Percentiles rank a stretch among this genome's conserved stretches.
phyloP scores from a whole-genome alignment of 164 flowering plant species.

The Vitis riparia region DNA sequence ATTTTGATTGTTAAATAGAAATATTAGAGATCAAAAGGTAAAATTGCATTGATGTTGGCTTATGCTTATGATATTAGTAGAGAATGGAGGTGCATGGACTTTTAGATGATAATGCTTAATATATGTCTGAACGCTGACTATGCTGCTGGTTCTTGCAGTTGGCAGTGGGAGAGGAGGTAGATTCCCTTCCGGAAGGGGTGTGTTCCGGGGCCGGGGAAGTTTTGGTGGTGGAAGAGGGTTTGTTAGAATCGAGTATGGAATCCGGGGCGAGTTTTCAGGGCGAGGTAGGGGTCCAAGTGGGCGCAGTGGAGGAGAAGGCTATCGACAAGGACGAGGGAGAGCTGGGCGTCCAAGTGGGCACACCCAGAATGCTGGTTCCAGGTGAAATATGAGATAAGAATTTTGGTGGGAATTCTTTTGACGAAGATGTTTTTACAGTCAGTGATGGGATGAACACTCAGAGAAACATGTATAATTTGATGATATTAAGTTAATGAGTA shows the following conservation, averaged over 20 bases:
- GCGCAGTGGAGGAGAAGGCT: constrained; percentile 39
- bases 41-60: not conserved
- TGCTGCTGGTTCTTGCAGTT: constrained; percentile 37
- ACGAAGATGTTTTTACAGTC: constrained; percentile 1
- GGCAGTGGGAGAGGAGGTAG: constrained; percentile 49
- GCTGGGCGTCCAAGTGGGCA: constrained; percentile 34
- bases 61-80: too few relatives aligned
- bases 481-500: not conserved
- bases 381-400: constrained; percentile 6
- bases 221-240: constrained; percentile 48
- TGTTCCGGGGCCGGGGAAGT: constrained; percentile 49
- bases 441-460: not conserved
- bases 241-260: constrained; percentile 52
- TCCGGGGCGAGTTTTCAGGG: constrained; percentile 43
- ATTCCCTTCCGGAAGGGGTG: constrained; percentile 46
- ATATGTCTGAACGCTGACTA: not conserved
- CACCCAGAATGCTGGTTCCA: constrained; percentile 24
- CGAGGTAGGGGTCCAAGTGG: constrained; percentile 37
- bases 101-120: too few relatives aligned
- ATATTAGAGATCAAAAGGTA: not conserved
- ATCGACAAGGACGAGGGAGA: constrained; percentile 52
- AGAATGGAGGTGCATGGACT: too few relatives aligned
- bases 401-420: not conserved
- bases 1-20: not conserved
- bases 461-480: too few relatives aligned